phyloP scores from a whole-genome alignment of 441 rosid species.

The Populus hybrid region DNA sequence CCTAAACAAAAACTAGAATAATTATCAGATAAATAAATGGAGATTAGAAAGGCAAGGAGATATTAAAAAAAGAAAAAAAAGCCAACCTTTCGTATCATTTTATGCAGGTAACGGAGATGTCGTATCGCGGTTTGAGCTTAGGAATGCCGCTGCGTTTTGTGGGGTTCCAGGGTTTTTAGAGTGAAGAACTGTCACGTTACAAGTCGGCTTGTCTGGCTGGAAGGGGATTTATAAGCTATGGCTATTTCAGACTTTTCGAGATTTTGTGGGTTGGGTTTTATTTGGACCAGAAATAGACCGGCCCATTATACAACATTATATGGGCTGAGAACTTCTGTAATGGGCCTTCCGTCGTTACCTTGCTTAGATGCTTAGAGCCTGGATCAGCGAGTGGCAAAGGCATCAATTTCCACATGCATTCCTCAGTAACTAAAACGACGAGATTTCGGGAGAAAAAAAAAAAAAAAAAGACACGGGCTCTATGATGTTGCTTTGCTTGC shows the following conservation, averaged over 20 bases:
- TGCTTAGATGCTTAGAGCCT: neutral
- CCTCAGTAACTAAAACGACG: too few species aligned
- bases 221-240: neutral
- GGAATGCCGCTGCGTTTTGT: neutral
- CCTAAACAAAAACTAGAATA: neutral
- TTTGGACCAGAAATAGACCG: neutral
- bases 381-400: neutral
- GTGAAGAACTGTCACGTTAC: neutral
- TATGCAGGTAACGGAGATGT: neutral
- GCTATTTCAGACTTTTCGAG: neutral
- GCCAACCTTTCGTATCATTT: neutral
- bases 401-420: too few species aligned
- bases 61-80: too few species aligned
- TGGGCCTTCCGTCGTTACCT: neutral
- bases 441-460: too few species aligned
- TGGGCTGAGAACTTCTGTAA: neutral
- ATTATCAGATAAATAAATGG: too few species aligned
- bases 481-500: neutral
- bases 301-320: neutral
- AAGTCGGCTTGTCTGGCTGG: neutral
- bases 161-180: neutral
- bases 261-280: neutral
- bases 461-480: neutral
- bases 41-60: neutral
- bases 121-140: neutral